Conservation (phyloP, 2,329 filamentous ascomycete species). For the Colletotrichum sp. region DNA sequence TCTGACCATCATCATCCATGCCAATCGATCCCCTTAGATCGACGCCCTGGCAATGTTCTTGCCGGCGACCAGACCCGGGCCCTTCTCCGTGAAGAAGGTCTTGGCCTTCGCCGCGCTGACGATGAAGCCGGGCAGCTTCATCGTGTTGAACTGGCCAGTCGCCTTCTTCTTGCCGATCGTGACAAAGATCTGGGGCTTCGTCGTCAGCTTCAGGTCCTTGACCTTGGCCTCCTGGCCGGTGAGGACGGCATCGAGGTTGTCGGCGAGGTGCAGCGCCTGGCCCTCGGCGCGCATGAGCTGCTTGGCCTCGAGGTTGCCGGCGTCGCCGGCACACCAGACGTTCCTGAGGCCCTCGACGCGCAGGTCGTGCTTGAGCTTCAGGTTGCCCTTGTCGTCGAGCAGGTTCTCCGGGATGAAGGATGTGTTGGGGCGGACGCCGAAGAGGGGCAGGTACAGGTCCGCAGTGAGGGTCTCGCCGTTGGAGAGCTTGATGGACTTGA, state of each 20-base stretch:
- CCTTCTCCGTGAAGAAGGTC: conserved; percentile 22
- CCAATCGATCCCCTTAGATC: neutral
- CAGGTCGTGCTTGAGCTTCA: conserved; percentile 28
- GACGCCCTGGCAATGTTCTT: conserved; percentile 21
- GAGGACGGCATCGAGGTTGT: conserved; percentile 34
- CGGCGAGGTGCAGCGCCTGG: conserved; percentile 39
- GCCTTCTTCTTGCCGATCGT: conserved; percentile 21
- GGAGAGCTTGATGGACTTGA: conserved; percentile 39
- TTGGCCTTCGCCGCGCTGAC: conserved; percentile 22
- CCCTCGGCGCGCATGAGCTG: conserved; percentile 30
- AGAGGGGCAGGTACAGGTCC: conserved; percentile 34
- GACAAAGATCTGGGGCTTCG: conserved; percentile 19
- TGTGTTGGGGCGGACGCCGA: conserved; percentile 31
- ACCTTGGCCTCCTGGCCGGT: conserved; percentile 12
- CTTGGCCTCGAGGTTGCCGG: conserved; percentile 26
- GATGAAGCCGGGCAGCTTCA: conserved; percentile 22
- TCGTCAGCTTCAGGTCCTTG: conserved; percentile 19
- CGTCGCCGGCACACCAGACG: conserved; percentile 33
- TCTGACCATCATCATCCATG: neutral
- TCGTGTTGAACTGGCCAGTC: conserved; percentile 19
- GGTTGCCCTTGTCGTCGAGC: conserved; percentile 26
- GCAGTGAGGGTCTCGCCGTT: conserved; percentile 28
- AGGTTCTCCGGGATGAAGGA: conserved; percentile 28
- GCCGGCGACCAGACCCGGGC: conserved; percentile 8
- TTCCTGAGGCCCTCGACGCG: conserved; percentile 24